Evolutionary conservation across 306 rosid species (phyloP).

Genomic region (Cucumis hystrix): DNA sequence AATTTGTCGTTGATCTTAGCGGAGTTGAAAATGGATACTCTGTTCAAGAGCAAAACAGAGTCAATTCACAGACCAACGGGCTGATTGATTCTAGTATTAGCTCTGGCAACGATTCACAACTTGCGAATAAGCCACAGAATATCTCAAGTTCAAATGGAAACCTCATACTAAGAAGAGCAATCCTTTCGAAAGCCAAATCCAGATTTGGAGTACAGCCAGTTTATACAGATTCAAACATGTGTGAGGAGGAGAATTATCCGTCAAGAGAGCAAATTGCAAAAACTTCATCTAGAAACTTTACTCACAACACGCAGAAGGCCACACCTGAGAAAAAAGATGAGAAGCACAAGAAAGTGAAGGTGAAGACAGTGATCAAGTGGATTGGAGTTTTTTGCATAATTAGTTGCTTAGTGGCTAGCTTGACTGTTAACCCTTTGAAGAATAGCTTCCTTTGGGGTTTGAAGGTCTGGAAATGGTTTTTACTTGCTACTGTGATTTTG

Average conservation of each 20-base stretch:
- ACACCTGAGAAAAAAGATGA: constrained; percentile 34
- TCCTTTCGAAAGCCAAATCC: constrained; percentile 60
- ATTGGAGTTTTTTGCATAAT: constrained; percentile 28
- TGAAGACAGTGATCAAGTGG: constrained; percentile 34
- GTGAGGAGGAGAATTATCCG: constrained; percentile 16
- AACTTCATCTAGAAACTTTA: constrained; percentile 28
- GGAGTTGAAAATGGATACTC: constrained; percentile 13
- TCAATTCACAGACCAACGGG: constrained; percentile 11
- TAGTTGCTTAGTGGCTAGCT: constrained; percentile 38
- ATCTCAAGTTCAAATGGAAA: constrained; percentile 21
- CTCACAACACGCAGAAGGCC: constrained; percentile 13
- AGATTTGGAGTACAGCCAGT: constrained; percentile 60
- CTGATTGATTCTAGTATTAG: constrained; percentile 4
- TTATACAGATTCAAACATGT: constrained; percentile 18
- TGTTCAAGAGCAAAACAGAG: constrained; percentile 10
- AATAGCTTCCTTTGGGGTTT: constrained; percentile 31
- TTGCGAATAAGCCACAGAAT: constrained; percentile 44
- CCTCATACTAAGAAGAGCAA: constrained; percentile 36
- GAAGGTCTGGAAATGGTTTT: constrained; percentile 79
- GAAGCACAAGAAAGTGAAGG: constrained; percentile 17
- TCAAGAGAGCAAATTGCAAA: constrained; percentile 23
- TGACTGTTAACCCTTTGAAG: constrained; percentile 24
- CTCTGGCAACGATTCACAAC: constrained; percentile 2
- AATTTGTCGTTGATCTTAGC: constrained; percentile 36
- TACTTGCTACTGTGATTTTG: constrained; percentile 55